phyloP scores from a whole-genome alignment of 2,329 filamentous ascomycete species.

The Alternaria triticina region DNA sequence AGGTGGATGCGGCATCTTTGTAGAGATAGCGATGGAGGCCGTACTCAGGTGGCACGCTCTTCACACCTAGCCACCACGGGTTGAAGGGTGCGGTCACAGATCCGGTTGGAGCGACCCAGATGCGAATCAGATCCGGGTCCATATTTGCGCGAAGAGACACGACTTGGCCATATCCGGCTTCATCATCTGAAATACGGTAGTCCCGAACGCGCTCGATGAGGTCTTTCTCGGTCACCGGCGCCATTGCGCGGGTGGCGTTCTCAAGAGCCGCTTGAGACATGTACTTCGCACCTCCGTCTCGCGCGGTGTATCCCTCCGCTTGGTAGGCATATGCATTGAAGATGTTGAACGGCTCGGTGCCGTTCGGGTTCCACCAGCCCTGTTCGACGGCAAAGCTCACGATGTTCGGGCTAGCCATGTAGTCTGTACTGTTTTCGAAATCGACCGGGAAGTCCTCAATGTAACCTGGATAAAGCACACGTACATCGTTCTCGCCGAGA shows the following conservation, averaged over 20 bases:
- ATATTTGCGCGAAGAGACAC: slow-evolving; percentile 32
- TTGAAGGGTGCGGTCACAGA: slow-evolving; percentile 45
- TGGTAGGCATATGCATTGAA: slow-evolving; percentile 45
- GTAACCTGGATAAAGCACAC: slow-evolving; percentile 46
- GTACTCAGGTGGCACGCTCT: slow-evolving; percentile 38
- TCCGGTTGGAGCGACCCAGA: slow-evolving; percentile 45
- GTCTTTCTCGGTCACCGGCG: slow-evolving; percentile 58
- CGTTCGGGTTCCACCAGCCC: slow-evolving; percentile 44
- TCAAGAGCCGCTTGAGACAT: slow-evolving; percentile 48
- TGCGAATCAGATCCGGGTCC: slow-evolving; percentile 40
- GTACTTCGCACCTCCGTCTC: slow-evolving; percentile 47
- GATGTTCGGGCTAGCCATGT: slow-evolving; percentile 44
- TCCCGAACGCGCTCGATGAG: slow-evolving; percentile 52
- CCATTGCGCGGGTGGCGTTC: slow-evolving; percentile 49
- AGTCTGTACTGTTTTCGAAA: slow-evolving; percentile 37
- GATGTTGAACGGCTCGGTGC: slow-evolving; percentile 44
- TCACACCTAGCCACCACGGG: slow-evolving; percentile 46
- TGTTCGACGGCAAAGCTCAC: slow-evolving; percentile 45
- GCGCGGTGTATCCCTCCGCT: slow-evolving; percentile 35
- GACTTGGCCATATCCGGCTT: slow-evolving; percentile 47
- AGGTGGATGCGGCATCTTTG: slow-evolving; percentile 40
- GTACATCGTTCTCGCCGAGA: slow-evolving; percentile 37
- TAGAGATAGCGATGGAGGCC: slow-evolving; percentile 46
- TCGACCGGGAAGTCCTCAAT: slow-evolving; percentile 46
- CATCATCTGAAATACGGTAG: slow-evolving; percentile 44